Evolutionary conservation across 768 basidiomycete genomes (phyloP), one percentile per base, ranked within the genome.

Genomic region (Tulasnella sp.): DNA sequence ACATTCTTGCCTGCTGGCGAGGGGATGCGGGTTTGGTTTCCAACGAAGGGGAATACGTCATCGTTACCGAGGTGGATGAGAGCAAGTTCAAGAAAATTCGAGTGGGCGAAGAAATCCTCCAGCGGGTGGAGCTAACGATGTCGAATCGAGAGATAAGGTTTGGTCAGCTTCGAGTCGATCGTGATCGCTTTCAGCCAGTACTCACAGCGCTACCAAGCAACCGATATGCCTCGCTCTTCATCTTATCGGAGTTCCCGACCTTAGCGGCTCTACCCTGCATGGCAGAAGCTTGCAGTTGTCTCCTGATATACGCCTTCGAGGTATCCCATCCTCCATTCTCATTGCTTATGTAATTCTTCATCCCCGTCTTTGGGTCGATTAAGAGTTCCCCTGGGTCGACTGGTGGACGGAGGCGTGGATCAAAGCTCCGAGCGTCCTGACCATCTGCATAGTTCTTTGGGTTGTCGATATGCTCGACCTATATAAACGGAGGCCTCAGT

Each of bases 331-430:
- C 80, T 7, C 93, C 92, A 31, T 88, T 85, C 81, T 94, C 89
- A 52, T 92, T 97, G 0, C 94, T 94, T 87, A 95, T 94, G 84
- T 93, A 94, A 80, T 96, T 98, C 87, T 97, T 97, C 96, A 98
- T 97, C 1, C 96, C 97, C 0, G 93, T 94, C 24, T 88, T 86
- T 0, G 89, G 90, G 84, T 98, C 97, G 12, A 98, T 88, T 82
- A 96, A 92, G 0, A 97, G 87, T 83, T 98, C 97, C 52, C 88
- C 86, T 0, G 93, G 93, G 82, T 96, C 91, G 7, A 98, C 92
- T 6, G 96, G 96, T 2, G 91, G 91, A 16, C 97, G 91, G 12
- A 98, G 88, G 24, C 89, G 87, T 40, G 91, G 90, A 82, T 97
- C 89, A 82, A 92, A 95, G 82, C 88, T 88, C 48, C 94, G 88